Conservation (phyloP, 1,139 yeast species). For the Saccharomycopsis crataegensis region DNA sequence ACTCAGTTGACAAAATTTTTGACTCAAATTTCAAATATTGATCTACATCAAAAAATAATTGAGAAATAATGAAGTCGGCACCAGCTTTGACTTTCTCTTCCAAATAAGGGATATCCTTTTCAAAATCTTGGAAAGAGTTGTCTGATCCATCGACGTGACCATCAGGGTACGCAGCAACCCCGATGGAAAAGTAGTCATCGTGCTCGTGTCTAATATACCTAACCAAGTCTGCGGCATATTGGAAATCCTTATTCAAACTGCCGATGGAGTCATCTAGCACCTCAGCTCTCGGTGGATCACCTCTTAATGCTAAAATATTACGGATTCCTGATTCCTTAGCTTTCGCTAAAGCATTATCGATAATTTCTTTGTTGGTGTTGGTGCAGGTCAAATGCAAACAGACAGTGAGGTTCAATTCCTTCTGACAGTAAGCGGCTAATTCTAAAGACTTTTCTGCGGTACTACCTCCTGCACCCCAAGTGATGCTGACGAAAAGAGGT, state of each 20-base stretch:
- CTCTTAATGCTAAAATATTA: constrained; percentile 86
- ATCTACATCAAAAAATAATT: constrained; percentile 64
- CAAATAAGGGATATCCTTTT: constrained; percentile 63
- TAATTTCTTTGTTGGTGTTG: constrained; percentile 68
- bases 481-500: constrained; percentile 83
- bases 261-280: constrained; percentile 20
- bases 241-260: constrained; percentile 32
- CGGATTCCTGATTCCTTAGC: constrained; percentile 77
- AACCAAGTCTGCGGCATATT: constrained; percentile 77
- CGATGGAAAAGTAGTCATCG: constrained; percentile 76
- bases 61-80: constrained; percentile 89
- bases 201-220: constrained; percentile 59
- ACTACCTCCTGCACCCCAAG: constrained; percentile 99
- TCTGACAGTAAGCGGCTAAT: constrained; percentile 70
- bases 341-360: constrained; percentile 66
- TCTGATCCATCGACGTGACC: constrained; percentile 83
- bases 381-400: constrained; percentile 96
- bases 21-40: constrained; percentile 48
- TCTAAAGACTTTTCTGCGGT: constrained; percentile 83
- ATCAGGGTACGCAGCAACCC: constrained; percentile 94
- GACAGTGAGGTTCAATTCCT: constrained; percentile 72
- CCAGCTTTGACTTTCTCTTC: constrained; percentile 88
- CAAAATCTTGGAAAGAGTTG: constrained; percentile 50
- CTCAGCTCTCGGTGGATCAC: constrained; percentile 87
- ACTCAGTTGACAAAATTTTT: constrained; percentile 29